These are phyloP conservation scores for Annulohypoxylon maeteangense DNA, from an alignment of 495 filamentous ascomycete genomes.

Conservation along the genomic window DNA sequence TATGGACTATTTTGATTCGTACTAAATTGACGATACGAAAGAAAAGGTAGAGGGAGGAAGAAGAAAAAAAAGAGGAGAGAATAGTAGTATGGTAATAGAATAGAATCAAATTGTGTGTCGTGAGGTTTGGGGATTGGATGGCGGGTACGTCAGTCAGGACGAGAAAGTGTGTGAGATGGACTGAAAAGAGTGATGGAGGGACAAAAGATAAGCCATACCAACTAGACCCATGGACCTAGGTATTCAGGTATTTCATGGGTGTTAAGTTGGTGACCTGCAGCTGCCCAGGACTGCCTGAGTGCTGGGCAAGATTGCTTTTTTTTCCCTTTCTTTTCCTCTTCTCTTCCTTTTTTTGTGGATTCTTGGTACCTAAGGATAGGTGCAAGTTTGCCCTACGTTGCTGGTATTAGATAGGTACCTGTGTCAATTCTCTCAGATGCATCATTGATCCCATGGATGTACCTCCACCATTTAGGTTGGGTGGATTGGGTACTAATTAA, in stretches of 20 bases:
- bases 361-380: background rate
- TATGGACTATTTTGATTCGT: background rate
- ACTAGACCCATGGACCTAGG: slow-evolving; percentile 1
- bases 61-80: slow-evolving; percentile 7
- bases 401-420: background rate
- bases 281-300: background rate
- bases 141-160: slow-evolving; percentile 43
- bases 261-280: slow-evolving; percentile 10
- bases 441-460: background rate
- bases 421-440: background rate
- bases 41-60: background rate
- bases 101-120: slow-evolving; percentile 33
- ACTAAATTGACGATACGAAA: background rate
- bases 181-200: slow-evolving; percentile 34
- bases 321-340: no score
- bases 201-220: slow-evolving; percentile 23
- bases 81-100: slow-evolving; percentile 8
- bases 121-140: slow-evolving; percentile 40
- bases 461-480: slow-evolving; percentile 21
- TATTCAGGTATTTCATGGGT: background rate
- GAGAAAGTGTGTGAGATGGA: slow-evolving; percentile 33
- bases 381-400: background rate
- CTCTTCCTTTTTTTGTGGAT: background rate
- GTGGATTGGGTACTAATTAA: slow-evolving; percentile 45
- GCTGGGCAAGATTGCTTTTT: background rate